These are phyloP conservation scores for Quercus phellos DNA, from an alignment of 331 rosid genomes.

Conservation along the genomic window DNA sequence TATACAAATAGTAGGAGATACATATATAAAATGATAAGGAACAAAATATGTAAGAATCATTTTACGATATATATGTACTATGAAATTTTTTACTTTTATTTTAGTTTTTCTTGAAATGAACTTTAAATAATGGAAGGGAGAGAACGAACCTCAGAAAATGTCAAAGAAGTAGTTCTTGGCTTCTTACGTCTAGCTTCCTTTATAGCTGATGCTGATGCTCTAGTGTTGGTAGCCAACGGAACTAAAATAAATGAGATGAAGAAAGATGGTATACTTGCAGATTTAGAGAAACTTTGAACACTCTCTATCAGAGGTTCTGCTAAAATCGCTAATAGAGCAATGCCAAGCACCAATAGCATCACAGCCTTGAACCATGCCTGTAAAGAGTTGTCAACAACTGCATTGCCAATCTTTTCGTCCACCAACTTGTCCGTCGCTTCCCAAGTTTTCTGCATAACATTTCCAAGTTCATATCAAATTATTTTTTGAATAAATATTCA, in stretches of 20 bases:
- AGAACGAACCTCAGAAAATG: conserved; percentile 54
- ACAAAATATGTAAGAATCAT: no score
- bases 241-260: conserved; percentile 49
- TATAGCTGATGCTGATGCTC: conserved; percentile 57
- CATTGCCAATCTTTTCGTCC: conserved; percentile 31
- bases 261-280: conserved; percentile 49
- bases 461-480: no score
- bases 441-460: conserved; percentile 32
- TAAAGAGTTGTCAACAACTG: neutral
- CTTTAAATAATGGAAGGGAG: neutral
- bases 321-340: conserved; percentile 41
- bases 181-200: conserved; percentile 46
- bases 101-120: neutral
- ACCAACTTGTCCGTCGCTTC: conserved; percentile 44
- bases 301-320: conserved; percentile 60
- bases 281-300: conserved; percentile 46
- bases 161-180: conserved; percentile 43
- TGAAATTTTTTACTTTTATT: no score
- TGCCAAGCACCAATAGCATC: conserved; percentile 34
- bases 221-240: conserved; percentile 60
- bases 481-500: no score
- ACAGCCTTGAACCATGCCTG: conserved; percentile 37
- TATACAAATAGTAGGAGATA: no score
- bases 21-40: no score
- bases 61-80: no score